Conservation (phyloP, 176 grass and related monocot genomes). For the Guadua angustifolia region DNA sequence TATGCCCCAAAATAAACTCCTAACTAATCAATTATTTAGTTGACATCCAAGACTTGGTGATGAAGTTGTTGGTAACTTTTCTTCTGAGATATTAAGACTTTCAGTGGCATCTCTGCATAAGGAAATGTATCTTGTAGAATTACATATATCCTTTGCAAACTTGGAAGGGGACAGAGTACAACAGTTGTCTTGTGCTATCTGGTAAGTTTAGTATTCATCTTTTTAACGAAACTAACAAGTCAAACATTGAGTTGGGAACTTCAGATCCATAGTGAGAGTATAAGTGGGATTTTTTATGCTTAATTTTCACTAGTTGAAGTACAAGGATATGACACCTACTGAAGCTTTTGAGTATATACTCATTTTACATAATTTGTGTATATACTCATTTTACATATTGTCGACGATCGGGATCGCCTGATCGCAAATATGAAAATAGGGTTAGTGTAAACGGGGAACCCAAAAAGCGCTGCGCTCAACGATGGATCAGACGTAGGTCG, state of each 20-base stretch:
- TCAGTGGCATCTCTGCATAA: neutral
- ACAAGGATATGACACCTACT: conserved; percentile 84
- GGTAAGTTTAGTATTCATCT: conserved; percentile 47
- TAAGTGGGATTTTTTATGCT: neutral
- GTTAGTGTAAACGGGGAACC: too few relatives aligned
- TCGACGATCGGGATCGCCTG: too few relatives aligned
- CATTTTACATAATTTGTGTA: too few relatives aligned
- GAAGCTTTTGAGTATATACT: conserved; percentile 56
- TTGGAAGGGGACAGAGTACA: too few relatives aligned
- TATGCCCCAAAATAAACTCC: neutral
- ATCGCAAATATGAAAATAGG: too few relatives aligned
- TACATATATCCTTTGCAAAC: too few relatives aligned
- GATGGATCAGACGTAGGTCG: too few relatives aligned
- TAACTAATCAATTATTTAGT: conserved; percentile 2
- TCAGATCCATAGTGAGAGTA: conserved; percentile 21
- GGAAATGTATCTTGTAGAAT: too few relatives aligned
- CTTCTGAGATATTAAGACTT: neutral
- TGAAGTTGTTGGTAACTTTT: neutral
- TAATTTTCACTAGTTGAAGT: conserved; percentile 63
- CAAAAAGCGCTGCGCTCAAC: too few relatives aligned
- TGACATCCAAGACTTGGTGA: neutral
- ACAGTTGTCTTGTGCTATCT: conserved; percentile 67
- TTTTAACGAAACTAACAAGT: neutral
- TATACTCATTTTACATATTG: too few relatives aligned
- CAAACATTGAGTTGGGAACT: neutral